A percentile compares a stretch with the other conserved stretches of the same genome.
Evolutionary conservation across 345 rosid species (phyloP).

Genomic region (Gossypium raimondii): DNA sequence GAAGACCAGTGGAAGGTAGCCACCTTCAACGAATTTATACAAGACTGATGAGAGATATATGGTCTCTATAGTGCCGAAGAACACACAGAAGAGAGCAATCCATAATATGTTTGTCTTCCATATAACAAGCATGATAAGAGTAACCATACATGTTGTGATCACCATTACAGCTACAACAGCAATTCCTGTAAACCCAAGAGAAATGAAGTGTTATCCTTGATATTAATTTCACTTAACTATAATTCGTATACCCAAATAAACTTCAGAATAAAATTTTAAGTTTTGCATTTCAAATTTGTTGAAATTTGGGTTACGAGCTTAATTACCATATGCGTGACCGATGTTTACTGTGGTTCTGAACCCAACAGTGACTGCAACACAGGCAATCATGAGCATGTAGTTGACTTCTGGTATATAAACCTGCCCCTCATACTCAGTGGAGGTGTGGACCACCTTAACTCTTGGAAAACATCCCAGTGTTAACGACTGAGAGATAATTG

Average conservation of each 20-base stretch:
- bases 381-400: conserved; percentile 65
- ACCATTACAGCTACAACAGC: conserved; percentile 56
- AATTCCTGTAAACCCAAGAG: conserved; percentile 32
- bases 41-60: conserved; percentile 39
- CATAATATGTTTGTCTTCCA: conserved; percentile 45
- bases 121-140: conserved; percentile 50
- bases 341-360: conserved; percentile 57
- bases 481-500: conserved; percentile 59
- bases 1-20: conserved; percentile 44
- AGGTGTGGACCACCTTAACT: conserved; percentile 75
- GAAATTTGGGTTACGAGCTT: not conserved
- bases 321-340: conserved; percentile 71
- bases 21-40: conserved; percentile 52
- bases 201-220: not conserved
- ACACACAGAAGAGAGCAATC: conserved; percentile 29
- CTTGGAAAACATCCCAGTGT: conserved; percentile 72
- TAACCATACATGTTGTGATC: conserved; percentile 42
- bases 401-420: conserved; percentile 83
- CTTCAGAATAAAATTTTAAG: not conserved
- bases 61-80: conserved; percentile 24
- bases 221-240: not conserved
- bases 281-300: not conserved
- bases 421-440: conserved; percentile 72
- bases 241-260: too few species aligned
- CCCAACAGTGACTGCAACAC: conserved; percentile 45